Evolutionary conservation across 805 yeast genomes (phyloP).

Genomic region (Ogataea polymorpha): DNA sequence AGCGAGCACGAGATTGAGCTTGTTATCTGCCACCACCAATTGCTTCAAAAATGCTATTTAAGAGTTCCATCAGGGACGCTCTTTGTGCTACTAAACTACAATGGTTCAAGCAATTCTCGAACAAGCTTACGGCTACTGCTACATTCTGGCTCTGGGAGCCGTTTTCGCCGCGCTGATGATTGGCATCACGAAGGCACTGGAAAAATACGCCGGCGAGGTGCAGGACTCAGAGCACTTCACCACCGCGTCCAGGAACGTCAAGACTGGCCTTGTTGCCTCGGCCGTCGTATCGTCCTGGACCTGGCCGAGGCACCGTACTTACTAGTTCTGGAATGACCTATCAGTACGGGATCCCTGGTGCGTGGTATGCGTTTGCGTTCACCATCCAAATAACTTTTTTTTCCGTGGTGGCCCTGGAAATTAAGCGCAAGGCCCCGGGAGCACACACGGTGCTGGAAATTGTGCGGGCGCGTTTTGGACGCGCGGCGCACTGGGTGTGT

Average conservation of each 20-base stretch:
- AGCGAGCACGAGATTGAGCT: too few species aligned
- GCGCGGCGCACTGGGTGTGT: slow-evolving; percentile 34
- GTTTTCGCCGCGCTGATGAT: slow-evolving; percentile 45
- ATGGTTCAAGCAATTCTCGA: slow-evolving; percentile 26
- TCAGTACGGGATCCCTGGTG: slow-evolving; percentile 22
- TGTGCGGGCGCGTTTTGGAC: slow-evolving; percentile 37
- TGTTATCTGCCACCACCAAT: not conserved
- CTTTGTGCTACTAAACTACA: not conserved
- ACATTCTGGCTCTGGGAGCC: slow-evolving; percentile 40
- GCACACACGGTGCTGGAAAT: slow-evolving; percentile 42
- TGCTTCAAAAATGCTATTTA: not conserved
- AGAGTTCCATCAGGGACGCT: not conserved
- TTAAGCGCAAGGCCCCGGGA: slow-evolving; percentile 40
- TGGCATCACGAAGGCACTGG: slow-evolving; percentile 35
- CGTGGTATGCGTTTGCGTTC: slow-evolving; percentile 31
- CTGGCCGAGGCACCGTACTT: slow-evolving; percentile 29
- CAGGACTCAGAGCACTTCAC: slow-evolving; percentile 44
- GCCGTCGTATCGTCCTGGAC: slow-evolving; percentile 43
- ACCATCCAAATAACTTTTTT: slow-evolving; percentile 38
- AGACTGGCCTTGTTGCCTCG: slow-evolving; percentile 41
- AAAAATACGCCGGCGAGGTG: slow-evolving; percentile 36
- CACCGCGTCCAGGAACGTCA: slow-evolving; percentile 43
- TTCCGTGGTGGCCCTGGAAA: slow-evolving; percentile 37
- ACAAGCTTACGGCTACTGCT: slow-evolving; percentile 40
- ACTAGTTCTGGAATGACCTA: slow-evolving; percentile 26